phyloP scores from a whole-genome alignment of 2,329 filamentous ascomycete genomes.

The Xylaria multiplex region DNA sequence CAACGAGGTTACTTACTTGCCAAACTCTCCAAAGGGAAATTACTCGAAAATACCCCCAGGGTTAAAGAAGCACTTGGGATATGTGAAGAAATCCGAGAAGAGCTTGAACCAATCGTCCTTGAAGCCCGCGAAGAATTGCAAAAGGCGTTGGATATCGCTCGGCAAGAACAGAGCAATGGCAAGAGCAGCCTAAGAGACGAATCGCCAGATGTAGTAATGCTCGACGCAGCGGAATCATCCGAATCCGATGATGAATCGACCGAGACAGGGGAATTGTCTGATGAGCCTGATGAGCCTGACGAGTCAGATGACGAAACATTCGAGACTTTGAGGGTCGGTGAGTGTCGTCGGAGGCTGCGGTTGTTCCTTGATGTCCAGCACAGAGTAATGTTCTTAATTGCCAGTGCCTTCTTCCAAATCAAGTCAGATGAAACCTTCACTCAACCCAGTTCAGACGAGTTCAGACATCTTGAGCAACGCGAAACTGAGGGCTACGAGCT shows the following conservation, averaged over 20 bases:
- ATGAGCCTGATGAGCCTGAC: too few relatives aligned
- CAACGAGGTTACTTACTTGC: constrained; percentile 73
- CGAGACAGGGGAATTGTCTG: too few relatives aligned
- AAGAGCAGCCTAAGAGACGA: constrained; percentile 34
- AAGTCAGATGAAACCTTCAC: constrained; percentile 75
- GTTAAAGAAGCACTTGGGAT: constrained; percentile 74
- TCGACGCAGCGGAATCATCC: neutral
- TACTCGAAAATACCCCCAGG: constrained; percentile 78
- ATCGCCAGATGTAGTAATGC: constrained; percentile 31
- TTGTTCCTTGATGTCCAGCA: constrained; percentile 82
- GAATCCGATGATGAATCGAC: too few relatives aligned
- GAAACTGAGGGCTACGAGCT: constrained; percentile 80
- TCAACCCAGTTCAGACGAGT: constrained; percentile 72
- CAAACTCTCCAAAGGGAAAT: constrained; percentile 76
- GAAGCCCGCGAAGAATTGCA: constrained; percentile 72
- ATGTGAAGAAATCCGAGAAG: constrained; percentile 69
- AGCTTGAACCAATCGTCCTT: constrained; percentile 63
- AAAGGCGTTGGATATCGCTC: constrained; percentile 57
- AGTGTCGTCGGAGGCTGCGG: constrained; percentile 73
- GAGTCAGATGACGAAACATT: constrained; percentile 28
- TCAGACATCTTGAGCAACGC: constrained; percentile 70
- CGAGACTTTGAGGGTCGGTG: constrained; percentile 59
- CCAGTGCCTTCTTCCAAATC: constrained; percentile 84
- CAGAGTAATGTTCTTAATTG: constrained; percentile 83
- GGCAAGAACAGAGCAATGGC: constrained; percentile 42